Evolutionary conservation across 2,329 filamentous ascomycete species (phyloP), one percentile per base, ranked within the genome.

Genomic region (Fusarium poae): DNA sequence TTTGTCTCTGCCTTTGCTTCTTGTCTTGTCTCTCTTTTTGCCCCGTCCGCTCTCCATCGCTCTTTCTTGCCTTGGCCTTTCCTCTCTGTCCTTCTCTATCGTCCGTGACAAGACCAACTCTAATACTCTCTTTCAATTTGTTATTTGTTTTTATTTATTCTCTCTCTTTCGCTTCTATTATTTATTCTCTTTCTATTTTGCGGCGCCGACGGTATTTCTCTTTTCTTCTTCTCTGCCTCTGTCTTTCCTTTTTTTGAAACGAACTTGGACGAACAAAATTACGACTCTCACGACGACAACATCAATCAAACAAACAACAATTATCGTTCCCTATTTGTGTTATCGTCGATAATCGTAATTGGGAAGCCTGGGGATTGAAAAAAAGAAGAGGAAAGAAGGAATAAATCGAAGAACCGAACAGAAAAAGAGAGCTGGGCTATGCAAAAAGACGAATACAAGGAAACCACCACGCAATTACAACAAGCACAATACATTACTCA

Each of bases 331-430:
- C 23, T 57, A 66, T 66, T 68, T 62, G 57, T 67, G 68, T 67
- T 51, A 74, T 75, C 58, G 70, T 73, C 72, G 62, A 73, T 57
- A 65, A 69, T 63, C 59, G 71, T 57, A 62, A 51, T 56, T 60
- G 62, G 57, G 63, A 59, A 52, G 27, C 21, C 40, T 46, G 60
- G 52, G 52, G 46, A 70, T 64, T 63, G 63, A 59, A 67, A 61
- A 45, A 40, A 45, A 20, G 18, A 48, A 23, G 67, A 65, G 50
- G 69, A 57, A 44, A 42, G 65, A 52, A 45, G 56, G 49, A 54
- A 27, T 52, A 23, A 62, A 44, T 20, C 51, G 15, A 54, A 46
- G 39, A 29, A 50, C 13, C 13, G 25, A 65, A 44, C 42, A 39
- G 43, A 44, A 57, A 8, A 8, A 43, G 51, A 57, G 46, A 44